These are phyloP conservation scores for Cyberlindnera maclurae DNA, from an alignment of 805 yeast species.

Conservation along the genomic window DNA sequence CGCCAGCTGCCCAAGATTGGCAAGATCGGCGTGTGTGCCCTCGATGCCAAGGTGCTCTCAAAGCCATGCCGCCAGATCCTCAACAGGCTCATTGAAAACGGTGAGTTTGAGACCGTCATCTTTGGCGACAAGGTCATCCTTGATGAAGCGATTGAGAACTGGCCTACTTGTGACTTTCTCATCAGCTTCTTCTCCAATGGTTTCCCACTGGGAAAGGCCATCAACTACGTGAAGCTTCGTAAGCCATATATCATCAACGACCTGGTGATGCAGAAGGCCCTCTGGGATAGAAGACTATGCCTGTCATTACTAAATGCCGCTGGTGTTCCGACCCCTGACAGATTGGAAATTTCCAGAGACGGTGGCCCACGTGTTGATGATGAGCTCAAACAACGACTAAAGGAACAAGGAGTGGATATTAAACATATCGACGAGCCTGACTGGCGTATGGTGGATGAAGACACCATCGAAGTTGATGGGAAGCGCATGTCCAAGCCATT, in stretches of 20 bases:
- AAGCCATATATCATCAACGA: conserved; percentile 90
- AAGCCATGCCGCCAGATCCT: conserved; percentile 93
- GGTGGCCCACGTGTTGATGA: conserved; percentile 89
- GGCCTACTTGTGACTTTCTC: conserved; percentile 98
- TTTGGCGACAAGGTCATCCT: conserved; percentile 96
- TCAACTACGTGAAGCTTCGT: conserved; percentile 77
- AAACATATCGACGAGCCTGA: conserved; percentile 50
- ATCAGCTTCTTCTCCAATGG: conserved; percentile 94
- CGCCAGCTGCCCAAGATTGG: conserved; percentile 69
- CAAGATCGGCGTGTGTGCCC: conserved; percentile 96
- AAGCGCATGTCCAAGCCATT: conserved; percentile 73
- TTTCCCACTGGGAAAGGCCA: conserved; percentile 94
- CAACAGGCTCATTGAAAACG: conserved; percentile 80
- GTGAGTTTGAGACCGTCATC: conserved; percentile 93
- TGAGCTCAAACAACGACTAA: conserved; percentile 53
- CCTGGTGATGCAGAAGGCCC: conserved; percentile 78
- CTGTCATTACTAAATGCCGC: conserved; percentile 70
- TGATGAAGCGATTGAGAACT: conserved; percentile 88
- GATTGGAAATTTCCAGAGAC: conserved; percentile 87
- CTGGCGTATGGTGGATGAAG: conserved; percentile 87
- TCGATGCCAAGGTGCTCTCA: conserved; percentile 94
- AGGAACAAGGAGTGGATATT: conserved; percentile 48
- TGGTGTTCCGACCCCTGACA: conserved; percentile 82
- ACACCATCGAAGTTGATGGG: conserved; percentile 73
- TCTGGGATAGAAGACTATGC: conserved; percentile 97